phyloP scores from a whole-genome alignment of 2,329 filamentous ascomycete genomes.

The Amylocarpus encephaloides region DNA sequence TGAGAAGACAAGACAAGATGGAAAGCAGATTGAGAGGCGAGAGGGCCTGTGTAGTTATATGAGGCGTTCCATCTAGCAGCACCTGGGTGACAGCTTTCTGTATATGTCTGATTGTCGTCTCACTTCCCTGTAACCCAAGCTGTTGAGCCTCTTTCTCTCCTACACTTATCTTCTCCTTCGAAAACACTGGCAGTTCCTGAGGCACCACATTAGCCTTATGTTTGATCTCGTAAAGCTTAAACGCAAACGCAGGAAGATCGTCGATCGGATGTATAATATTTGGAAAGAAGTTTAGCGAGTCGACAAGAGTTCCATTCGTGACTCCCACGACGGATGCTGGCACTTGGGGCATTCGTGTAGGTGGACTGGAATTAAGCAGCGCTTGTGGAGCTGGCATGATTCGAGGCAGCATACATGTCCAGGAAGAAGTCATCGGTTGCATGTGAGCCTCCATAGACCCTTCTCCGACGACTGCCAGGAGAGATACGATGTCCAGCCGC shows the following conservation, averaged over 20 bases:
- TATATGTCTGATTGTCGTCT: conserved; percentile 16
- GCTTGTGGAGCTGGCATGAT: conserved; percentile 58
- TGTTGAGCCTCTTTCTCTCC: conserved; percentile 14
- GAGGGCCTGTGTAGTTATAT: conserved; percentile 42
- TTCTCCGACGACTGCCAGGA: conserved; percentile 58
- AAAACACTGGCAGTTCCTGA: background rate
- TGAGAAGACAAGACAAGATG: conserved; percentile 44
- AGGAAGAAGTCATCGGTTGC: conserved; percentile 53
- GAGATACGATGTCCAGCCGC: conserved; percentile 55
- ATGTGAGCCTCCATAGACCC: conserved; percentile 51
- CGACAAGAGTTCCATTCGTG: conserved; percentile 47
- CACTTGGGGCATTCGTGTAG: conserved; percentile 48
- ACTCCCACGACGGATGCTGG: conserved; percentile 52
- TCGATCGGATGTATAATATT: conserved; percentile 54
- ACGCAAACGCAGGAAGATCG: conserved; percentile 40
- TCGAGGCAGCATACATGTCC: conserved; percentile 51
- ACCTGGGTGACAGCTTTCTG: conserved; percentile 9
- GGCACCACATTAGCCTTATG: conserved; percentile 31
- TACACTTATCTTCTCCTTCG: background rate
- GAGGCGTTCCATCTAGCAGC: conserved; percentile 36
- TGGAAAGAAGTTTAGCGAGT: conserved; percentile 54
- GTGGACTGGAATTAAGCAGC: conserved; percentile 50
- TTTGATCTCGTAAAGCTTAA: conserved; percentile 43
- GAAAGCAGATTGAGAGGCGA: conserved; percentile 50
- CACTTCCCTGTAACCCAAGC: conserved; percentile 7